Percentiles rank a stretch among this genome's conserved stretches.
These are phyloP conservation scores for Triticum turgidum DNA, from an alignment of 176 grass and related monocot species.

Conservation along the genomic window DNA sequence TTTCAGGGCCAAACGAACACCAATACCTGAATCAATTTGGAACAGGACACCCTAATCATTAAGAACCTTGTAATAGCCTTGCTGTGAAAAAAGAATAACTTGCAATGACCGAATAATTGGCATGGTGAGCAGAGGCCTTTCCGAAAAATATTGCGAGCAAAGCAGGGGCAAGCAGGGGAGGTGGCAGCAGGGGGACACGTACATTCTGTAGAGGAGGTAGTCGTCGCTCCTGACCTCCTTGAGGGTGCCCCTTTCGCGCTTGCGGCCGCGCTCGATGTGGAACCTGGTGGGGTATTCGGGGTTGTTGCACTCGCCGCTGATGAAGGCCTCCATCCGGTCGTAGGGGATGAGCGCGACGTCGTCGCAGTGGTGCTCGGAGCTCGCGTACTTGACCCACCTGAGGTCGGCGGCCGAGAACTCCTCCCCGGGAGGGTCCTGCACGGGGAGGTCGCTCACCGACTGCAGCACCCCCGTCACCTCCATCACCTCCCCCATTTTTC, in stretches of 20 bases:
- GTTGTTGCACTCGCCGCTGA: slow-evolving; percentile 67
- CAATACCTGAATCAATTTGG: slow-evolving; percentile 56
- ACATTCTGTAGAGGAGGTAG: slow-evolving; percentile 77
- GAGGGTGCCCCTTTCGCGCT: slow-evolving; percentile 66
- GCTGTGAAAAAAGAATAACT: no score
- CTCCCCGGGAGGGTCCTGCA: slow-evolving; percentile 73
- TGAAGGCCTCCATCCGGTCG: slow-evolving; percentile 73
- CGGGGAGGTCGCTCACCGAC: slow-evolving; percentile 60
- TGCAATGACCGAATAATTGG: neutral
- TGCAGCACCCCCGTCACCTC: slow-evolving; percentile 35
- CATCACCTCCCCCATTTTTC: neutral
- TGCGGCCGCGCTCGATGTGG: slow-evolving; percentile 80
- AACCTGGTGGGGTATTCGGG: slow-evolving; percentile 80
- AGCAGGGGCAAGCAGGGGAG: neutral
- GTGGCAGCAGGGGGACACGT: neutral
- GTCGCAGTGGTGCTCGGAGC: slow-evolving; percentile 64
- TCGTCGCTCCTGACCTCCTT: slow-evolving; percentile 70
- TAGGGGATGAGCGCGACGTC: slow-evolving; percentile 83
- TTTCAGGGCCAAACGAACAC: slow-evolving; percentile 97
- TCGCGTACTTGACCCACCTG: slow-evolving; percentile 62
- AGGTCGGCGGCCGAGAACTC: slow-evolving; percentile 81
- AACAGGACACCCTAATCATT: neutral
- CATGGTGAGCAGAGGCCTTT: neutral
- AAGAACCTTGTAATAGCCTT: neutral
- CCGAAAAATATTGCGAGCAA: neutral